Base-by-base conservation (phyloP, 2,329 filamentous ascomycete genomes). In the Penicillium aurantiogriseum region DNA sequence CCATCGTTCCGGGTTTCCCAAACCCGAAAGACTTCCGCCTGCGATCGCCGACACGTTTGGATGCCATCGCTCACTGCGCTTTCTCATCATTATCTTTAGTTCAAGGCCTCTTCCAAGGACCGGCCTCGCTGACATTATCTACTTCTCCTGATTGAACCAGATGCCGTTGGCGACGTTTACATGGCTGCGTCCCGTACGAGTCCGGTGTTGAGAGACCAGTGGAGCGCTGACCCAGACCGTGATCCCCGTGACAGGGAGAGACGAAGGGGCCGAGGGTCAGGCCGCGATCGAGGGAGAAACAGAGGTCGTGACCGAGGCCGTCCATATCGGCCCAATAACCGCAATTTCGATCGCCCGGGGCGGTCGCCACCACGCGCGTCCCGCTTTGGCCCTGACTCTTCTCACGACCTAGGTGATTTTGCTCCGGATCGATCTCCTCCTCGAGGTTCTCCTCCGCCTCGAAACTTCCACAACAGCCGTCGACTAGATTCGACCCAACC, bases 121-220 rank as follows among this genome's bases (percentile, higher is more conserved):
- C 51, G 44, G 48, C 54, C 57, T 51, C 38, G 48, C 54, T 51
- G 54, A 46, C 33, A 45, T 50, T 35, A 9, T 45, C 39, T 29
- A 47, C 55, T 58, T 51, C 55, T 21, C 36, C 31, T 53, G 35
- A 59, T 60, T 51, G 54, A 67, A 60, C 68, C 74, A 70, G 71
- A 80, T 80, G 78, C 72, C 65, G 76, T 67, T 70, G 69, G 68
- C 68, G 63, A 62, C 65, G 67, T 69, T 71, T 75, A 76, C 74
- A 81, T 81, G 79, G 78, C 78, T 75, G 76, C 76, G 71, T 77
- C 77, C 70, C 75, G 72, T 73, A 74, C 73, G 74, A 79, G 76
- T 74, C 77, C 77, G 71, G 74, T 75, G 69, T 74, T 80, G 76
- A 81, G 74, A 77, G 75, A 80, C 70, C 72, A 79, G 73, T 79